Conservation (phyloP, 441 rosid species). For the Gossypium schwendimanii region DNA sequence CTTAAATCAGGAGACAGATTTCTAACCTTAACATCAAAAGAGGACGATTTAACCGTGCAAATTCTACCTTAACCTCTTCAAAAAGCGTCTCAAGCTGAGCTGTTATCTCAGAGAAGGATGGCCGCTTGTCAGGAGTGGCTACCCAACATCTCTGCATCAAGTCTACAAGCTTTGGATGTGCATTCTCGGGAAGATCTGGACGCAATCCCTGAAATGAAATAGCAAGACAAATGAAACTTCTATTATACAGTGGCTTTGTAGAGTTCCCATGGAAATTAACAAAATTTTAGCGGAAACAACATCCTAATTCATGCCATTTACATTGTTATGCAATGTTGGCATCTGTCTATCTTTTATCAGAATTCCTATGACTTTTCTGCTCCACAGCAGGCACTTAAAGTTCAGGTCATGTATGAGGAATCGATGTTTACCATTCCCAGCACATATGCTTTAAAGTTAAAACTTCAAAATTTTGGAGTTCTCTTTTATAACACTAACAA, state of each 20-base stretch:
- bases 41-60: background rate
- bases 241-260: background rate
- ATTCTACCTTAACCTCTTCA: slow-evolving; percentile 40
- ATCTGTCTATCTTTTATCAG: background rate
- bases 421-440: background rate
- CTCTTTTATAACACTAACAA: background rate
- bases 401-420: background rate
- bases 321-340: background rate
- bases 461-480: background rate
- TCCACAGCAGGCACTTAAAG: background rate
- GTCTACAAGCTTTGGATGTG: slow-evolving; percentile 43
- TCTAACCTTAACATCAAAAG: background rate
- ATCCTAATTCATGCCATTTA: background rate
- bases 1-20: background rate
- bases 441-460: background rate
- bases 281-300: background rate
- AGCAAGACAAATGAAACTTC: background rate
- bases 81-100: slow-evolving; percentile 45
- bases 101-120: slow-evolving; percentile 46
- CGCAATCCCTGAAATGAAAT: slow-evolving; percentile 49
- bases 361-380: background rate
- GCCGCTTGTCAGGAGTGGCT: slow-evolving; percentile 42
- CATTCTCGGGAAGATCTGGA: slow-evolving; percentile 50
- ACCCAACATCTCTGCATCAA: slow-evolving; percentile 79
- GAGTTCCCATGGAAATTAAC: background rate